These are phyloP conservation scores for Phyllosticta paracitricarpa DNA, from an alignment of 2,329 filamentous ascomycete species.

Conservation along the genomic window DNA sequence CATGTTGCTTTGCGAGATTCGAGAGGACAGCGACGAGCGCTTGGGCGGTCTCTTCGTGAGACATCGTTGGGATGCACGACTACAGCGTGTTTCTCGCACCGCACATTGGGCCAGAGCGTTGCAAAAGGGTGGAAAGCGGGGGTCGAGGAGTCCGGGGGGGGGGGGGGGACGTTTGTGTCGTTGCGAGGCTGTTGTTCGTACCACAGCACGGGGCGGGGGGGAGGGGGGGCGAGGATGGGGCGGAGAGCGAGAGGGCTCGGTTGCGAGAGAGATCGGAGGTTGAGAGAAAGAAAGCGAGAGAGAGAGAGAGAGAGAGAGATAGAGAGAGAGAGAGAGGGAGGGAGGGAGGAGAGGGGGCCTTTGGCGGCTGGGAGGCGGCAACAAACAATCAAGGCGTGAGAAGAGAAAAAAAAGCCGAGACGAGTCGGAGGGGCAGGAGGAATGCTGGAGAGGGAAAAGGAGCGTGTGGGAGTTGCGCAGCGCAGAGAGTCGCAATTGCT, in stretches of 20 bases:
- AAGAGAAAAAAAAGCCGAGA: background rate
- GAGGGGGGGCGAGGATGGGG: slow-evolving; percentile 4
- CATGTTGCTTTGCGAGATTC: slow-evolving; percentile 40
- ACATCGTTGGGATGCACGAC: slow-evolving; percentile 18
- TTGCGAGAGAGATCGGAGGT: background rate
- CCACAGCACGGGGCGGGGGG: slow-evolving; percentile 8
- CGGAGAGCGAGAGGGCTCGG: slow-evolving; percentile 1
- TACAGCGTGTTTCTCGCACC: slow-evolving; percentile 15
- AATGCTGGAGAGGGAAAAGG: slow-evolving; percentile 1
- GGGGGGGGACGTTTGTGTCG: background rate
- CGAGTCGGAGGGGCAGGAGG: background rate
- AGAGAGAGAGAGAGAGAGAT: background rate
- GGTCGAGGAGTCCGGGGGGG: background rate
- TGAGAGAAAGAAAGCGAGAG: too few species aligned
- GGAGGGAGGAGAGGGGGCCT: background rate
- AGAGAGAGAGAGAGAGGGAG: background rate
- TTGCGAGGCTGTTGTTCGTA: slow-evolving; percentile 8
- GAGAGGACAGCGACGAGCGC: slow-evolving; percentile 34
- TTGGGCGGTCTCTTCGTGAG: slow-evolving; percentile 25
- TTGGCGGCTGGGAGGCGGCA: background rate
- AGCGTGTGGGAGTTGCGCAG: slow-evolving; percentile 8
- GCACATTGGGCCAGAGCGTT: slow-evolving; percentile 8
- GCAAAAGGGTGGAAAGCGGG: background rate
- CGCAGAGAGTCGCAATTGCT: slow-evolving; percentile 5
- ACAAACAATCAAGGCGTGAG: background rate